phyloP scores from a whole-genome alignment of 2,329 filamentous ascomycete species.

The Trichoderma koningii region DNA sequence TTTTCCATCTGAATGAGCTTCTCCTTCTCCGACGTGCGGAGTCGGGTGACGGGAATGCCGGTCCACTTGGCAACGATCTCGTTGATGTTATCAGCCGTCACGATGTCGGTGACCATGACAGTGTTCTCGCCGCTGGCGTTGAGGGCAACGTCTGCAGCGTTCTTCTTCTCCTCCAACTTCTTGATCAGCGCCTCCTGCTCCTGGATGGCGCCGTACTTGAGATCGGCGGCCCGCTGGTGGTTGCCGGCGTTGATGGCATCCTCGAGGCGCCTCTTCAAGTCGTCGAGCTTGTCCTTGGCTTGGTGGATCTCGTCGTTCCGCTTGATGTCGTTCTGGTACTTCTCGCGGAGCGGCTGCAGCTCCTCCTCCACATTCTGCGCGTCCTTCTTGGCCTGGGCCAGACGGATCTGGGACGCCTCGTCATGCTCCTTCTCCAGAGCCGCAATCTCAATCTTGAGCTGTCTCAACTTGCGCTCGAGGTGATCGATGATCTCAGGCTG shows the following conservation, averaged over 20 bases:
- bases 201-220: constrained; percentile 96
- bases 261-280: constrained; percentile 86
- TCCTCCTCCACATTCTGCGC: constrained; percentile 95
- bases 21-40: constrained; percentile 95
- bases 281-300: constrained; percentile 91
- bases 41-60: constrained; percentile 92
- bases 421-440: constrained; percentile 93
- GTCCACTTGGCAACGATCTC: constrained; percentile 97
- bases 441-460: constrained; percentile 96
- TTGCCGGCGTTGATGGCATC: constrained; percentile 89
- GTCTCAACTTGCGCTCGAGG: constrained; percentile 83
- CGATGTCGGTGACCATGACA: constrained; percentile 85
- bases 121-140: constrained; percentile 57
- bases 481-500: constrained; percentile 96
- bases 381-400: constrained; percentile 82
- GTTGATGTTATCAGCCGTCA: constrained; percentile 97
- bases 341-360: constrained; percentile 84
- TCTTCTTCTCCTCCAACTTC: constrained; percentile 77
- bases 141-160: constrained; percentile 72
- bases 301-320: constrained; percentile 91
- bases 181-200: constrained; percentile 83
- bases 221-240: constrained; percentile 83
- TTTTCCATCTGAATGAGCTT: constrained; percentile 98
- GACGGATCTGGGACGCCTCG: constrained; percentile 81
- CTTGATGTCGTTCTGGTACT: constrained; percentile 91